Base-by-base conservation (phyloP, 345 rosid genomes). In the Camelina laxa region DNA sequence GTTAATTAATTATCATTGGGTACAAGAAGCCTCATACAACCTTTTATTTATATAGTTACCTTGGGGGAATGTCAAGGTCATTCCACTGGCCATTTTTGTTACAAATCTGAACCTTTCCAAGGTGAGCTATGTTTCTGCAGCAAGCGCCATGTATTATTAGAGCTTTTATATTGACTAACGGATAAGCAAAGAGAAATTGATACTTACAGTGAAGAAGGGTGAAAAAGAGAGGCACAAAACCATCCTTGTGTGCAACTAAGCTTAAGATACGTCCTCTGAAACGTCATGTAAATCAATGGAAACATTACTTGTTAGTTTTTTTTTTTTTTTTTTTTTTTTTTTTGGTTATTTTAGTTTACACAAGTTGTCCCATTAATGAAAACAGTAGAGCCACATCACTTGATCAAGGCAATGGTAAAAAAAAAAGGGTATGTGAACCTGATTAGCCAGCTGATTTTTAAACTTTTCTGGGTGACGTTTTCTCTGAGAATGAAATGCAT, bases 211-310 rank as follows among this genome's bases (percentile, higher is more conserved):
- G 91, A 81, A 66, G 94, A 59, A 71, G 92, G 93, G 69, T 94
- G 93, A 17, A 76, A 19, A 70, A 86, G 70, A 68, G 95, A 83
- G 68, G 97, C 86, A 48, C 69, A 80, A 81, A 94, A 94, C 93
- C 96, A 94, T 65, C 96, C 97, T 87, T 91, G 97, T 8, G 91
- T 86, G 78, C 92, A 91, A 55, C 89, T 86, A 74, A 91, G 98
- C 88, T 83, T 91, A 41, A 88, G 84, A 75, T 93, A 91, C 48
- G 89, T 84, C 65, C 87, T 85, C 96, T 91, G 84, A 1, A 65
- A 56, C n/a, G 31, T 60, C 51, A 67, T 51, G 14, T 27, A 73
- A 60, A 39, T 14, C 72, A 70, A 56, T 48, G 48, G n/a, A 20
- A 49, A 30, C 6, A 36, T 74, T 55, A 55, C 8, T 70, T 60